Base-by-base conservation (phyloP, 2,329 filamentous ascomycete genomes). In the Paecilomyces niveus region DNA sequence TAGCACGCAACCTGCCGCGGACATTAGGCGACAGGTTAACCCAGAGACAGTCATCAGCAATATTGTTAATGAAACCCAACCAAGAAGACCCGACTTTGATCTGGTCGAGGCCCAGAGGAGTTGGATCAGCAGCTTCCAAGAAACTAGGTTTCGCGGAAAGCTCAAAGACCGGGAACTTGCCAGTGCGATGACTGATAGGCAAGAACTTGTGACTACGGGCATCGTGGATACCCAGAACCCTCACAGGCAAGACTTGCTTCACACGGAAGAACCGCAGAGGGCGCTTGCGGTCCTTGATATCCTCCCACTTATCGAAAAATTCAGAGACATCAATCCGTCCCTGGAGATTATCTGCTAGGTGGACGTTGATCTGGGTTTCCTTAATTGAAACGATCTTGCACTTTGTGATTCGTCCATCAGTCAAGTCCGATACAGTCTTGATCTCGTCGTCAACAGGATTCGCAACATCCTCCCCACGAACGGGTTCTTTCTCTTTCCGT, bases 281-380 rank as follows among this genome's bases (percentile, higher is more conserved):
- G 29, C 85, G 81, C 74, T 93, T 96, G 59, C 87, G 84, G 69
- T 97, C 86, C 58, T 85, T 81, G 67, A 99, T 94, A 51, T 93
- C 87, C 53, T 95, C 89, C 88, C 89, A 97, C 10, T 81, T 81
- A 71, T 97, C 89, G 71, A 96, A 99, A 11, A 92, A 77, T 71
- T 97, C 91, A 1, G 94, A 95, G 5, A 94, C 85, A 69, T 97
- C 93, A 60, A 99, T 87, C 18, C 94, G 90, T n/a, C 93, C 94
- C 70, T 95, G 90, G 8, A 96, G 81, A 63, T 92, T 91, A 68
- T 95, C 90, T 51, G 90, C 88, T 55, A 97, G 81, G 64, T 89
- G 85, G 5, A 99, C 91, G 65, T 97, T 97, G 57, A 97, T 79
- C 71, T 99, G 94, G 0, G 93, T 97, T 54, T 88, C 87, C 74